These are phyloP conservation scores for Boletus sensibilis DNA, from an alignment of 768 basidiomycete genomes.

Conservation along the genomic window DNA sequence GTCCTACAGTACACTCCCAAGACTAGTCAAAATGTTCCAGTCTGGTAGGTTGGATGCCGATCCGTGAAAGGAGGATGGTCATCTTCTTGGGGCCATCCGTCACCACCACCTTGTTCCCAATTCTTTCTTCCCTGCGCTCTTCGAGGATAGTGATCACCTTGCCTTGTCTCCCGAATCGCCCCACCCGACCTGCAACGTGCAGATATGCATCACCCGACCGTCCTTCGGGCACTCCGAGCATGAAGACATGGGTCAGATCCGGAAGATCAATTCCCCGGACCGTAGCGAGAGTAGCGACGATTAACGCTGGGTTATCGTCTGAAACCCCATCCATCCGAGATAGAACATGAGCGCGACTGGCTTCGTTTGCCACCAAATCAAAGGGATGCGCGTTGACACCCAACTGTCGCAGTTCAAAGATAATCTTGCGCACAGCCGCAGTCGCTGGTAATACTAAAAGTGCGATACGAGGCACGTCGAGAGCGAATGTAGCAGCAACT, in stretches of 20 bases:
- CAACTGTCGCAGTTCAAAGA: constrained; percentile 61
- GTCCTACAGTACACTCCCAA: neutral
- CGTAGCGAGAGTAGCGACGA: constrained; percentile 68
- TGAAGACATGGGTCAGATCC: constrained; percentile 70
- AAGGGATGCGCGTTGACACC: constrained; percentile 67
- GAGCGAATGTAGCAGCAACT: constrained; percentile 65
- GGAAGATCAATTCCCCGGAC: constrained; percentile 74
- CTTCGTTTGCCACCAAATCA: constrained; percentile 47
- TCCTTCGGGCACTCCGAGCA: constrained; percentile 59
- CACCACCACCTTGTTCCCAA: constrained; percentile 27
- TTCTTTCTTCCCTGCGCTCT: constrained; percentile 30
- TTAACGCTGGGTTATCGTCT: constrained; percentile 55
- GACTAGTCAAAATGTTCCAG: constrained; percentile 53
- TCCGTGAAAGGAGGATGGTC: constrained; percentile 42
- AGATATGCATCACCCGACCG: constrained; percentile 58
- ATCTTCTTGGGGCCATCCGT: constrained; percentile 41
- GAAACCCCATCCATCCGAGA: constrained; percentile 30
- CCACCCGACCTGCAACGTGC: constrained; percentile 74
- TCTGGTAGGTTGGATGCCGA: constrained; percentile 45
- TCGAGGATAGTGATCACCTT: constrained; percentile 66
- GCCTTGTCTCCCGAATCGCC: constrained; percentile 64
- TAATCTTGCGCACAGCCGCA: constrained; percentile 58
- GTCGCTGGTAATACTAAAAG: constrained; percentile 66
- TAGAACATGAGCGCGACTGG: constrained; percentile 44
- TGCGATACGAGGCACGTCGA: constrained; percentile 67